Evolutionary conservation across 2,329 filamentous ascomycete species (phyloP).

Genomic region (Penicillium sp.): DNA sequence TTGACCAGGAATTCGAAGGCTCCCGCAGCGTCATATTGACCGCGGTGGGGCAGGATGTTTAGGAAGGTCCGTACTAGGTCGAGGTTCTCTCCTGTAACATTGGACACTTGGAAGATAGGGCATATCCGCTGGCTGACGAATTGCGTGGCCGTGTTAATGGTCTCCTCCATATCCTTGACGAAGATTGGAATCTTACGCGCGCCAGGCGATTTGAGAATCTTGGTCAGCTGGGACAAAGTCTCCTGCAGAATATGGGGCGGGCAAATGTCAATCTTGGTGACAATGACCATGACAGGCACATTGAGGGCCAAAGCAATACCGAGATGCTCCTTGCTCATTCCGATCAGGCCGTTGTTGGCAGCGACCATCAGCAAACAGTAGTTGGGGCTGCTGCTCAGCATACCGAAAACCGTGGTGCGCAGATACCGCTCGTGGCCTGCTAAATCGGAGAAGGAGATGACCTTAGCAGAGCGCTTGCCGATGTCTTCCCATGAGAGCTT

Average conservation of each 20-base stretch:
- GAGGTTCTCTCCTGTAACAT: constrained; percentile 89
- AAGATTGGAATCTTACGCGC: constrained; percentile 95
- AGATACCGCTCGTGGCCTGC: constrained; percentile 95
- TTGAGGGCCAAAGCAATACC: constrained; percentile 93
- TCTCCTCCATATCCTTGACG: constrained; percentile 86
- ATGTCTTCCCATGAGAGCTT: constrained; percentile 97
- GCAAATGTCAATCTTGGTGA: constrained; percentile 98
- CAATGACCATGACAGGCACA: constrained; percentile 94
- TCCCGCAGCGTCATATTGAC: constrained; percentile 82
- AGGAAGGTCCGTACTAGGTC: constrained; percentile 89
- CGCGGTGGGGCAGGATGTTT: constrained; percentile 92
- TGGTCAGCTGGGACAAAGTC: constrained; percentile 85
- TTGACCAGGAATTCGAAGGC: constrained; percentile 95
- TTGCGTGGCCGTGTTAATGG: constrained; percentile 91
- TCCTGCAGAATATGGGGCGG: constrained; percentile 92
- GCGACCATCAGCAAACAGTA: constrained; percentile 98
- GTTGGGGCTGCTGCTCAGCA: constrained; percentile 91
- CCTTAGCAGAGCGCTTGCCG: constrained; percentile 88
- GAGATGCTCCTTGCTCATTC: constrained; percentile 97
- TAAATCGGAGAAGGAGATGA: constrained; percentile 93
- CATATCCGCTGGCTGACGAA: constrained; percentile 95
- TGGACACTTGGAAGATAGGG: constrained; percentile 96
- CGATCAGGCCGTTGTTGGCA: constrained; percentile 93
- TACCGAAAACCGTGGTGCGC: constrained; percentile 91
- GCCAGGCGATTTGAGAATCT: constrained; percentile 90